Evolutionary conservation across 768 basidiomycete species (phyloP).

Genomic region (Leccinum disarticulatum): DNA sequence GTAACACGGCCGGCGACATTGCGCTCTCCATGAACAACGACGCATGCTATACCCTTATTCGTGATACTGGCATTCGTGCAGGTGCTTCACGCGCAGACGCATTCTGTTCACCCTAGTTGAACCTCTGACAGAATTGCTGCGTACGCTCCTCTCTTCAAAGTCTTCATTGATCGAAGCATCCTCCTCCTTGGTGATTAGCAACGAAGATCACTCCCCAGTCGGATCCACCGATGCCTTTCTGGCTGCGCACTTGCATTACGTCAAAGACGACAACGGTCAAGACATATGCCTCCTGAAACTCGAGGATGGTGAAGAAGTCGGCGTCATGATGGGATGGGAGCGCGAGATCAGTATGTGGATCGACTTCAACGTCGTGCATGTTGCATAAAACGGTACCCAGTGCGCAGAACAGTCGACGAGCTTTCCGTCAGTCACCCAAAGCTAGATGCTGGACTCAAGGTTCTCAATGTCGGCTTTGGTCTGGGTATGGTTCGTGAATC

Average conservation of each 20-base stretch:
- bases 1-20: conserved; percentile 87
- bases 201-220: conserved; percentile 54
- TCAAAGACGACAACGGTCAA: conserved; percentile 69
- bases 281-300: conserved; percentile 74
- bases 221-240: conserved; percentile 72
- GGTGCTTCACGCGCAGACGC: conserved; percentile 47
- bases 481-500: conserved; percentile 72
- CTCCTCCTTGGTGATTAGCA: conserved; percentile 43
- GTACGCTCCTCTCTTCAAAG: conserved; percentile 57
- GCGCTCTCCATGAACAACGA: conserved; percentile 82
- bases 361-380: background rate
- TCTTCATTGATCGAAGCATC: conserved; percentile 25
- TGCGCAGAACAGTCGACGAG: conserved; percentile 73
- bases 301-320: conserved; percentile 71
- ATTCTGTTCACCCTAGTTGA: conserved; percentile 8
- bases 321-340: conserved; percentile 99
- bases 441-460: conserved; percentile 46
- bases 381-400: conserved; percentile 36
- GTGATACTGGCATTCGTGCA: conserved; percentile 91
- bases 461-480: conserved; percentile 93
- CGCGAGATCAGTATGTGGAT: conserved; percentile 61
- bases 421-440: conserved; percentile 58
- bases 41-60: conserved; percentile 70
- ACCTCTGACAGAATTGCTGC: conserved; percentile 59
- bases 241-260: conserved; percentile 64